A percentile compares a stretch with the other conserved stretches of the same genome.
Conservation (phyloP, 2,329 filamentous ascomycete species). For the Aspergillus amoenus region DNA sequence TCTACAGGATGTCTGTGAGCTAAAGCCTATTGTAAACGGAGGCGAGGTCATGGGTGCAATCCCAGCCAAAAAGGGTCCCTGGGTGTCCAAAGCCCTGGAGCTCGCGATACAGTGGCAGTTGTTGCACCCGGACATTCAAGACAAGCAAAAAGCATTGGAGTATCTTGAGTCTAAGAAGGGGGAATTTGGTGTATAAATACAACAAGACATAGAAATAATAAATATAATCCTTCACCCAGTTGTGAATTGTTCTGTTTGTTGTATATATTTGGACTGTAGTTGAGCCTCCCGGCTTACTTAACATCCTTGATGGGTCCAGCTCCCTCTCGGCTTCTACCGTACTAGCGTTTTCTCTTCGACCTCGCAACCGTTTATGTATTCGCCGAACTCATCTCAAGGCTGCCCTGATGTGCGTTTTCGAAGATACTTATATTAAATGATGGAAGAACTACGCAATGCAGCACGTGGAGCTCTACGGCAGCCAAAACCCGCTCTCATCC, state of each 20-base stretch:
- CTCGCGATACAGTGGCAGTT: constrained; percentile 87
- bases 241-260: not conserved
- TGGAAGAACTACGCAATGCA: constrained; percentile 31
- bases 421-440: not conserved
- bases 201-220: not conserved
- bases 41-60: constrained; percentile 69
- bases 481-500: constrained; percentile 4
- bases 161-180: constrained; percentile 54
- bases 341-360: not conserved
- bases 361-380: not conserved
- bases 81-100: constrained; percentile 79
- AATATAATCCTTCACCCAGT: not conserved
- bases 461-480: constrained; percentile 26
- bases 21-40: constrained; percentile 71
- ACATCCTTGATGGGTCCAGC: not conserved
- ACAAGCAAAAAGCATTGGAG: constrained; percentile 59
- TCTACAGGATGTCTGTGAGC: constrained; percentile 53
- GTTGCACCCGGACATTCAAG: constrained; percentile 67
- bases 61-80: constrained; percentile 66
- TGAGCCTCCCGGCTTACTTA: not conserved
- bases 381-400: not conserved
- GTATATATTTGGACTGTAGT: not conserved
- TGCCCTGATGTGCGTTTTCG: not conserved
- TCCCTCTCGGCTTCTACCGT: not conserved
- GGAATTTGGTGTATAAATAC: constrained; percentile 47